Percentiles rank a stretch among this genome's conserved stretches.
phyloP scores from a whole-genome alignment of 805 yeast species.

The Candida awuae region DNA sequence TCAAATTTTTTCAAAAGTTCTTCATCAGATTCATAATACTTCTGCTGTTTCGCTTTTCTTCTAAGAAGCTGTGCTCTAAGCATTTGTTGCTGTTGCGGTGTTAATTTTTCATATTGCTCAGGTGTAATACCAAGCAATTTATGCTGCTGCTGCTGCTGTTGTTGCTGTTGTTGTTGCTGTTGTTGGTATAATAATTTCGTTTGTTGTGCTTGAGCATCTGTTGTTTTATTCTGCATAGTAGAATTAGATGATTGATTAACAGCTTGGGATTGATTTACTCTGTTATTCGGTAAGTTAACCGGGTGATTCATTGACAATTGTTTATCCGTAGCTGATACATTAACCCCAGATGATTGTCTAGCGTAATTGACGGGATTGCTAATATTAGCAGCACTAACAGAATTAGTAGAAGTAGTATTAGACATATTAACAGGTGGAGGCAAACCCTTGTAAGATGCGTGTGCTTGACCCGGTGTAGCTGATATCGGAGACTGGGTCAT shows the following conservation, averaged over 20 bases:
- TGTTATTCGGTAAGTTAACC: background rate
- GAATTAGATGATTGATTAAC: conserved; percentile 17
- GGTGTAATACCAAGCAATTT: conserved; percentile 21
- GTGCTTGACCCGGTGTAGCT: background rate
- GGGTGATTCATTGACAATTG: conserved; percentile 1
- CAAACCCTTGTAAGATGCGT: background rate
- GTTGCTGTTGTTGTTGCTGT: conserved; percentile 17
- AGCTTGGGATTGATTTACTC: conserved; percentile 20
- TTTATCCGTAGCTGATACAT: too few relatives aligned
- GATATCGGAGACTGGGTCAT: background rate
- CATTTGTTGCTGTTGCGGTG: conserved; percentile 35
- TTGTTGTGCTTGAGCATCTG: conserved; percentile 12
- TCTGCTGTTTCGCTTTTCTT: conserved; percentile 38
- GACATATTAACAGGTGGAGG: conserved; percentile 3
- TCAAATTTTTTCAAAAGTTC: conserved; percentile 72
- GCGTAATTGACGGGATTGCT: conserved; percentile 11
- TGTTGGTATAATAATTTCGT: conserved; percentile 23
- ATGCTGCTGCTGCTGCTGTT: conserved; percentile 16
- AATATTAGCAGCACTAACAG: conserved; percentile 7
- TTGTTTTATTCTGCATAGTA: conserved; percentile 10
- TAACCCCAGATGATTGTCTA: too few relatives aligned
- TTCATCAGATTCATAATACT: conserved; percentile 63
- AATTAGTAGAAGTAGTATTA: background rate
- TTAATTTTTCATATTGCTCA: conserved; percentile 29
- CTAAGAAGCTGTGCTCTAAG: conserved; percentile 36